phyloP scores from a whole-genome alignment of 1,284 basidiomycete genomes.

The Trichosporon ovoides region DNA sequence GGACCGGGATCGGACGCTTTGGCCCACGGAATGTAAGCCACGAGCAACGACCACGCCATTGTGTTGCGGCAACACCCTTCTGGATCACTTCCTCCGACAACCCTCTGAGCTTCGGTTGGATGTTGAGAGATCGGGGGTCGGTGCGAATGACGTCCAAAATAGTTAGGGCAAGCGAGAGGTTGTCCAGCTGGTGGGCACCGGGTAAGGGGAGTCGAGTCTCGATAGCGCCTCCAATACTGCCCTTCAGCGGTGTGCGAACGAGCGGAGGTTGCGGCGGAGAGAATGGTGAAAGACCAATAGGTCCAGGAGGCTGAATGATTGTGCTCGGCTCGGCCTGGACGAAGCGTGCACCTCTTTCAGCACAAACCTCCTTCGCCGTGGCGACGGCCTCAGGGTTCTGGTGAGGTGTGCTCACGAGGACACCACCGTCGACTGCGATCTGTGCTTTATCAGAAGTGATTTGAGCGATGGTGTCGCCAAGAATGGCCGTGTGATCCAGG shows the following conservation, averaged over 20 bases:
- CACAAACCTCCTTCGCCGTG: slow-evolving; percentile 51
- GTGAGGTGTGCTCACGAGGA: slow-evolving; percentile 73
- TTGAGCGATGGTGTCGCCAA: slow-evolving; percentile 67
- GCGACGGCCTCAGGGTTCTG: slow-evolving; percentile 55
- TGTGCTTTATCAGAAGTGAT: slow-evolving; percentile 82
- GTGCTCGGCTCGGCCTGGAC: slow-evolving; percentile 21
- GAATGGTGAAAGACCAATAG: slow-evolving; percentile 39
- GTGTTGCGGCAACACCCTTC: slow-evolving; percentile 57
- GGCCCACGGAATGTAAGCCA: slow-evolving; percentile 51
- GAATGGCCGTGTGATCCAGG: slow-evolving; percentile 84
- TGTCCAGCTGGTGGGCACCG: slow-evolving; percentile 76
- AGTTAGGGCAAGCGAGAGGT: slow-evolving; percentile 65
- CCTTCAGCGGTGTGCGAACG: slow-evolving; percentile 22
- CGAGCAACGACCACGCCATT: slow-evolving; percentile 86
- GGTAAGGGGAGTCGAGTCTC: slow-evolving; percentile 55
- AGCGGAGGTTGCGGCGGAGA: slow-evolving; percentile 16
- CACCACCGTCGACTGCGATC: slow-evolving; percentile 64
- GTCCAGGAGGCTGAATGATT: not conserved
- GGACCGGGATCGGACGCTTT: slow-evolving; percentile 47
- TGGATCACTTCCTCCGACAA: slow-evolving; percentile 55
- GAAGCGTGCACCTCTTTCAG: slow-evolving; percentile 31
- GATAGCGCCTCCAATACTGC: slow-evolving; percentile 8
- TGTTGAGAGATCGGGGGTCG: slow-evolving; percentile 43
- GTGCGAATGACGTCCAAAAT: slow-evolving; percentile 61
- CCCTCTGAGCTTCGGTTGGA: slow-evolving; percentile 35